A percentile compares a stretch with the other conserved stretches of the same genome.
These are phyloP conservation scores for Zymoseptoria tritici DNA, from an alignment of 2,329 filamentous ascomycete genomes.

Conservation along the genomic window DNA sequence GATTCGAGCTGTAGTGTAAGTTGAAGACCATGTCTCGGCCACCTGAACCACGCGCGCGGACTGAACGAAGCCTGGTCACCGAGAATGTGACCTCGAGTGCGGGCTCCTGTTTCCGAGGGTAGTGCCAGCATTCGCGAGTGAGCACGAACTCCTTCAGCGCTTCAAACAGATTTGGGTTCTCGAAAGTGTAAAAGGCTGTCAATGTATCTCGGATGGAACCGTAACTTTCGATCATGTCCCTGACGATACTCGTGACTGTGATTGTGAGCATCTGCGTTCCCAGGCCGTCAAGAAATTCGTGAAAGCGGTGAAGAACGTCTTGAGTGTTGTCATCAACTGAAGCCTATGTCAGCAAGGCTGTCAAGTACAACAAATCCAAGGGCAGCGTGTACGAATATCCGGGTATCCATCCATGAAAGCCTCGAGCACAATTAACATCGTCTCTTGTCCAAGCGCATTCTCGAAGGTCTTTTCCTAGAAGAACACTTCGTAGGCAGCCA, in stretches of 20 bases:
- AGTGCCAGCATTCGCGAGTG: conserved; percentile 19
- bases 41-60: background rate
- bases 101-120: conserved; percentile 6
- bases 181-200: conserved; percentile 2
- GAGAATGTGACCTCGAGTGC: conserved; percentile 16
- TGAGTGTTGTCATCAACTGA: background rate
- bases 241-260: conserved; percentile 15
- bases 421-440: conserved; percentile 17
- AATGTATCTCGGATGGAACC: background rate
- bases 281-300: conserved; percentile 8
- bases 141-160: conserved; percentile 14
- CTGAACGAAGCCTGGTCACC: background rate
- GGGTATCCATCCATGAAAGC: conserved; percentile 15
- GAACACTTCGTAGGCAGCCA: conserved; percentile 19
- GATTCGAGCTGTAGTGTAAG: conserved; percentile 16
- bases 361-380: background rate
- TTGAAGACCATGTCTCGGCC: conserved; percentile 9
- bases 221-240: conserved; percentile 16
- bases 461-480: conserved; percentile 24
- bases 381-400: background rate
- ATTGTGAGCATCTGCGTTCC: conserved; percentile 18
- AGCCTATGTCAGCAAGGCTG: background rate
- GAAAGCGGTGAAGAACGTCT: conserved; percentile 6
- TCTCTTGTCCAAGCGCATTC: conserved; percentile 17
- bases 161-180: conserved; percentile 1